phyloP scores from a whole-genome alignment of 768 basidiomycete genomes.

The Candolleomyces eurysporus region DNA sequence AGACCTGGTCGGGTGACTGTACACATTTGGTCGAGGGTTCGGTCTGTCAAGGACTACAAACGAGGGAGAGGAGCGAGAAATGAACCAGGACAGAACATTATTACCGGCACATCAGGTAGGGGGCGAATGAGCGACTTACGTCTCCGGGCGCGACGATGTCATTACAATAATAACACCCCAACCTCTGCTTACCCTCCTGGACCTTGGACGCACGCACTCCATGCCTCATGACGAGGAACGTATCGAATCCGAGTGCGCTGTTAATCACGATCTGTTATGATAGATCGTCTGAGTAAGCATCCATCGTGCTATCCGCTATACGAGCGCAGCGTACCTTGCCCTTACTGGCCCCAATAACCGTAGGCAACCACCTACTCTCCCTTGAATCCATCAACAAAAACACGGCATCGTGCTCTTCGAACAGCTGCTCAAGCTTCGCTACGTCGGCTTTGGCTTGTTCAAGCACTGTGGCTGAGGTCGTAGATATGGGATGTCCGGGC shows the following conservation, averaged over 20 bases:
- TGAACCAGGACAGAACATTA: not conserved
- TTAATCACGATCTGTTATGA: slow-evolving; percentile 79
- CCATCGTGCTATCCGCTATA: not conserved
- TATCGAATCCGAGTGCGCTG: slow-evolving; percentile 93
- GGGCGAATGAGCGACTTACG: slow-evolving; percentile 39
- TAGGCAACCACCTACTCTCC: slow-evolving; percentile 96
- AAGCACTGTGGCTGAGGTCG: slow-evolving; percentile 32
- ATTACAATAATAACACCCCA: slow-evolving; percentile 98
- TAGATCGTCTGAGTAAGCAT: not conserved
- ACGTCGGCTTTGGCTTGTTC: slow-evolving; percentile 68
- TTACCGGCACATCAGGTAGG: not conserved
- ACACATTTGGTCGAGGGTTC: slow-evolving; percentile 98
- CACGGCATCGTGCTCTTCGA: slow-evolving; percentile 85
- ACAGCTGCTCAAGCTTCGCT: slow-evolving; percentile 65
- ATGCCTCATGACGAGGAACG: slow-evolving; percentile 95
- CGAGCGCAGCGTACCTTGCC: slow-evolving; percentile 58
- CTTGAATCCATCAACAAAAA: slow-evolving; percentile 98
- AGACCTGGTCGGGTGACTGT: slow-evolving; percentile 95
- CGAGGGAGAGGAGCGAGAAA: too few species aligned
- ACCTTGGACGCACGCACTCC: slow-evolving; percentile 55
- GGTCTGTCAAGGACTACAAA: slow-evolving; percentile 62
- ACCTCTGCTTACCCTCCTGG: slow-evolving; percentile 28
- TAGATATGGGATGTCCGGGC: slow-evolving; percentile 93
- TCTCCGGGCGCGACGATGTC: slow-evolving; percentile 96
- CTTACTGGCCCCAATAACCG: slow-evolving; percentile 79